These are phyloP conservation scores for Magnolia changhungtana DNA, from an alignment of 164 flowering plant genomes.

Conservation along the genomic window DNA sequence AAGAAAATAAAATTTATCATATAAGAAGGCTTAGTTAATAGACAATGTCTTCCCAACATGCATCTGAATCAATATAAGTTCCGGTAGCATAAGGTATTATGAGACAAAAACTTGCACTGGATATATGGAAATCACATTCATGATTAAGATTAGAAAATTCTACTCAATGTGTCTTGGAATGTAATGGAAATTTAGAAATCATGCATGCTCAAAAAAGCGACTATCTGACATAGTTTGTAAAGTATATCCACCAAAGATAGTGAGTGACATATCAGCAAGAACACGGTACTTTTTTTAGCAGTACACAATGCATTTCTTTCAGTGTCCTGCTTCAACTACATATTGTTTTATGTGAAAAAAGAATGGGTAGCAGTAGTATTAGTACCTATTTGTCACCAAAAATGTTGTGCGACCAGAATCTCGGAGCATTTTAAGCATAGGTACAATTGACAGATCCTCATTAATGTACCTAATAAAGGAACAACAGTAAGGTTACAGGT, in stretches of 20 bases:
- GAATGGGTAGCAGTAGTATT: background rate
- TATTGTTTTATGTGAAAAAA: background rate
- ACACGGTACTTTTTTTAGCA: no score
- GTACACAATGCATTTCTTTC: no score
- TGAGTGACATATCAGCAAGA: no score
- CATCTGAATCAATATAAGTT: background rate
- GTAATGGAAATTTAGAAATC: background rate
- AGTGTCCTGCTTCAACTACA: no score
- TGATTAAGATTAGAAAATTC: no score
- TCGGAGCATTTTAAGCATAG: conserved; percentile 88
- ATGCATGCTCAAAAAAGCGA: no score
- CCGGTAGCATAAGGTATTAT: background rate
- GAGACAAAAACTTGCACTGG: background rate
- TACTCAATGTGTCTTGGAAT: background rate
- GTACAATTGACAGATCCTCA: conserved; percentile 73
- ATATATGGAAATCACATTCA: no score
- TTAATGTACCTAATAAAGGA: conserved; percentile 64
- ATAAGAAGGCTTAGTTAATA: background rate
- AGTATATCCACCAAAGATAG: background rate
- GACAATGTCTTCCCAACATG: background rate
- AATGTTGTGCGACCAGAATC: conserved; percentile 89
- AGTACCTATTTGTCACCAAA: conserved; percentile 92
- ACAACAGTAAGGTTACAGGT: background rate
- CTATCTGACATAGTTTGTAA: no score
- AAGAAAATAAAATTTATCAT: no score